Percentiles rank a stretch among this genome's conserved stretches.
phyloP scores from a whole-genome alignment of 106 monocot species.

The Cymbidium sinense region DNA sequence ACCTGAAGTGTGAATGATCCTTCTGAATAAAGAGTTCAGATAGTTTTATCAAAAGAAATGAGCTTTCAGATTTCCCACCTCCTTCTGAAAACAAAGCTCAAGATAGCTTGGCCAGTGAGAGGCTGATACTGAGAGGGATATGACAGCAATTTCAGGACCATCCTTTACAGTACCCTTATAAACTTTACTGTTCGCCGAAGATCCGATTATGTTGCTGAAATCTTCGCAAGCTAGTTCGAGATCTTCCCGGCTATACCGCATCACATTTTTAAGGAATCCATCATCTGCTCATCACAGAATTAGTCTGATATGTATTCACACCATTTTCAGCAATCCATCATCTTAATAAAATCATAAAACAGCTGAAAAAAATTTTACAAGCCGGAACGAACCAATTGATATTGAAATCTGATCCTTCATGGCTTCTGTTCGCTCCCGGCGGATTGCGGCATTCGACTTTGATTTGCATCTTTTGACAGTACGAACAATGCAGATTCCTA shows the following conservation, averaged over 20 bases:
- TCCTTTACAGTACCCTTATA: conserved; percentile 85
- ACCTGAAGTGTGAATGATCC: conserved; percentile 39
- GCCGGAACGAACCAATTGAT: conserved; percentile 42
- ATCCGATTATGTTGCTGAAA: conserved; percentile 96
- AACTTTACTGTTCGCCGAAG: conserved; percentile 54
- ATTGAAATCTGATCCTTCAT: conserved; percentile 35
- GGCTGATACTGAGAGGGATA: conserved; percentile 53
- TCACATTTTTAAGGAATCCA: conserved; percentile 50
- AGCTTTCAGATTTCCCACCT: conserved; percentile 25
- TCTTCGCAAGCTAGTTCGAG: conserved; percentile 93
- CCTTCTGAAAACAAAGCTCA: conserved; percentile 71
- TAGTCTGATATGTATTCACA: background rate
- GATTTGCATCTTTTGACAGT: conserved; percentile 30
- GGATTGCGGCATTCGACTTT: conserved; percentile 24
- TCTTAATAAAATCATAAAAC: background rate
- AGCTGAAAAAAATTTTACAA: background rate
- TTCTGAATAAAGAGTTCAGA: background rate
- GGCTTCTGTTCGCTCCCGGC: conserved; percentile 30
- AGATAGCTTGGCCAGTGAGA: conserved; percentile 60
- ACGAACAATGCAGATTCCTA: conserved; percentile 22
- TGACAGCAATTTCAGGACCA: conserved; percentile 85
- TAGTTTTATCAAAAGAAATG: background rate
- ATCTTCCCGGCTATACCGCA: conserved; percentile 49
- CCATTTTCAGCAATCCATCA: background rate
- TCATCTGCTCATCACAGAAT: conserved; percentile 31